Percentiles rank a stretch among this genome's conserved stretches.
These are phyloP conservation scores for Vaccinium darrowii DNA, from an alignment of 148 eudicot genomes.

Conservation along the genomic window DNA sequence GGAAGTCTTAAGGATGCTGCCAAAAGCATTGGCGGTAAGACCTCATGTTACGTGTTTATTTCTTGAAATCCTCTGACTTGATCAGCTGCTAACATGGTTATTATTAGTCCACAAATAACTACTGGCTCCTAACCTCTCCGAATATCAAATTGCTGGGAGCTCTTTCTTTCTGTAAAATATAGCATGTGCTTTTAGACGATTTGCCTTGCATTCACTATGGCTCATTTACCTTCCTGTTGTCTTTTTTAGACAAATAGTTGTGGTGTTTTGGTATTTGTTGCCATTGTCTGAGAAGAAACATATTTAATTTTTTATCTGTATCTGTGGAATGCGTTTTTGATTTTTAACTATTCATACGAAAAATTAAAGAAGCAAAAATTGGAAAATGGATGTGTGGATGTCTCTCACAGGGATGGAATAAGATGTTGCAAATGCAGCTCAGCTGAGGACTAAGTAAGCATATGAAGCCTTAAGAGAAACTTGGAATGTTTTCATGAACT, in stretches of 20 bases:
- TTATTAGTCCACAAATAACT: neutral
- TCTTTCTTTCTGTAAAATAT: neutral
- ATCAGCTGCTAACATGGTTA: slow-evolving; percentile 4
- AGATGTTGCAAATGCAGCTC: neutral
- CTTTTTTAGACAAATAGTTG: neutral
- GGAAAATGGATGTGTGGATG: neutral
- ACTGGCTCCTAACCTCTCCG: neutral
- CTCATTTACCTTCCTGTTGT: neutral
- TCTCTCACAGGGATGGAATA: neutral
- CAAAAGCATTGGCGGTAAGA: slow-evolving; percentile 82
- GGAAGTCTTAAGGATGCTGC: slow-evolving; percentile 99
- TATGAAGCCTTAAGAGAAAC: neutral
- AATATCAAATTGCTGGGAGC: neutral
- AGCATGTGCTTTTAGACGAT: neutral
- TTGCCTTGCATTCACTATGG: neutral
- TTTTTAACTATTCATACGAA: neutral
- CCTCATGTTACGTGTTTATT: slow-evolving; percentile 8
- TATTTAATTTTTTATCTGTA: neutral
- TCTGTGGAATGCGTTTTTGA: neutral
- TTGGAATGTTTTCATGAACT: neutral
- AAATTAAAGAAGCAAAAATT: neutral
- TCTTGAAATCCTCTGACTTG: neutral
- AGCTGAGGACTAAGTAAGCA: neutral
- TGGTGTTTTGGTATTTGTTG: neutral
- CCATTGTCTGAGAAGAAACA: neutral